A percentile compares a stretch with the other conserved stretches of the same genome.
phyloP scores from a whole-genome alignment of 2,329 filamentous ascomycete species.

The Sarocladium oryzae region DNA sequence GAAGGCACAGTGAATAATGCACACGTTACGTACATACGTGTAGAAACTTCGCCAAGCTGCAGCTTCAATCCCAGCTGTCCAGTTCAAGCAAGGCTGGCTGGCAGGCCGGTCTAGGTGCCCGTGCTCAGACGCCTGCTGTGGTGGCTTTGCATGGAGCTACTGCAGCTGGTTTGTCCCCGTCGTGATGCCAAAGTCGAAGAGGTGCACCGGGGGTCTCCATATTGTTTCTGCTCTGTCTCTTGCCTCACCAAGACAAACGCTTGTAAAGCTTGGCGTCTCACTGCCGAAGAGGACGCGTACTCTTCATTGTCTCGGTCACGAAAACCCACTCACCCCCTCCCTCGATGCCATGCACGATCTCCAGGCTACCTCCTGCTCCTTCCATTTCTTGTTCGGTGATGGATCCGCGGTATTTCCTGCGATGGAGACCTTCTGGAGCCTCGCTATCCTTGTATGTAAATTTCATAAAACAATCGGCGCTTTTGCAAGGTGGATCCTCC shows the following conservation, averaged over 20 bases:
- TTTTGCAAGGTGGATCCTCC: neutral
- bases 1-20: too few relatives aligned
- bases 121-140: neutral
- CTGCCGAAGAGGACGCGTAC: neutral
- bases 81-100: too few relatives aligned
- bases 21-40: too few relatives aligned
- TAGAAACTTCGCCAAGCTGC: too few relatives aligned
- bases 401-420: neutral
- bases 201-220: neutral
- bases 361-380: neutral
- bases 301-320: neutral
- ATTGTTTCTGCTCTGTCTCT: neutral
- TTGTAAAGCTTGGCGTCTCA: neutral
- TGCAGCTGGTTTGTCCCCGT: neutral
- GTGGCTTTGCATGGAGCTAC: constrained; percentile 2
- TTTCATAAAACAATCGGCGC: neutral
- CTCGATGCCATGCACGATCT: neutral
- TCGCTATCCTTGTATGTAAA: too few relatives aligned
- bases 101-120: neutral
- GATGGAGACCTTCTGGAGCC: neutral
- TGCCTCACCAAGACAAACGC: neutral
- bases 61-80: too few relatives aligned
- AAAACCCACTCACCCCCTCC: neutral
- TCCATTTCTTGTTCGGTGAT: neutral
- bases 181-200: neutral